Evolutionary conservation across 768 basidiomycete species (phyloP).

Genomic region (Tricholoma bakamatsutake): DNA sequence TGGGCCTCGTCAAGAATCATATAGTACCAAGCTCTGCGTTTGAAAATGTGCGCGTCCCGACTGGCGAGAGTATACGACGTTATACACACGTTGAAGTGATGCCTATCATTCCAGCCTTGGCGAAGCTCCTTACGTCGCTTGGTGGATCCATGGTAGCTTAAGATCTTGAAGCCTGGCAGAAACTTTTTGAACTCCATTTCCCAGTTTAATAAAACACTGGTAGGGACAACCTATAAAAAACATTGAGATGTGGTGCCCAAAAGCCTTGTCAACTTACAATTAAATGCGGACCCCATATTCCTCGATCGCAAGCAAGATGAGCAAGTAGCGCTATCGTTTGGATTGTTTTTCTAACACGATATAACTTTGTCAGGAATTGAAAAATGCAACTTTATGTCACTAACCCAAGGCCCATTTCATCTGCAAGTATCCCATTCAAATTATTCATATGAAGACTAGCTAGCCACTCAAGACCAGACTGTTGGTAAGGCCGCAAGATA

Average conservation of each 20-base stretch:
- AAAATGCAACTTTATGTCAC: conserved; percentile 19
- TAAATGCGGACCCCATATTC: conserved; percentile 91
- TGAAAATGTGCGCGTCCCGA: conserved; percentile 86
- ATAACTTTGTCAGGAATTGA: neutral
- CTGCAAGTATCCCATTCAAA: conserved; percentile 80
- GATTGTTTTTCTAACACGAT: conserved; percentile 72
- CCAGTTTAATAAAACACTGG: conserved; percentile 94
- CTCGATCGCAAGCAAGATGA: conserved; percentile 84
- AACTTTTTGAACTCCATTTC: conserved; percentile 97
- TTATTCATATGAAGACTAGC: conserved; percentile 79
- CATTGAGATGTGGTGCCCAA: conserved; percentile 13
- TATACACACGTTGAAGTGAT: conserved; percentile 90
- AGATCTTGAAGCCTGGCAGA: conserved; percentile 77
- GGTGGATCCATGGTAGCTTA: conserved; percentile 87
- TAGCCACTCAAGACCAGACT: conserved; percentile 92
- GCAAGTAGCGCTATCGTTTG: conserved; percentile 94
- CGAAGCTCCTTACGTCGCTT: conserved; percentile 88
- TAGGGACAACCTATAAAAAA: conserved; percentile 67
- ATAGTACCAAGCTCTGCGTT: conserved; percentile 91
- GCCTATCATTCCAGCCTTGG: conserved; percentile 85
- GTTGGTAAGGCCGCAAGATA: conserved; percentile 86
- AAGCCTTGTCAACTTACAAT: conserved; percentile 43
- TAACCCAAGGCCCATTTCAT: conserved; percentile 94
- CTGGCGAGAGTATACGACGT: conserved; percentile 93
- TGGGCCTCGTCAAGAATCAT: conserved; percentile 96